A percentile compares a stretch with the other conserved stretches of the same genome.
These are phyloP conservation scores for Pisolithus marmoratus DNA, from an alignment of 768 basidiomycete genomes.

Conservation along the genomic window DNA sequence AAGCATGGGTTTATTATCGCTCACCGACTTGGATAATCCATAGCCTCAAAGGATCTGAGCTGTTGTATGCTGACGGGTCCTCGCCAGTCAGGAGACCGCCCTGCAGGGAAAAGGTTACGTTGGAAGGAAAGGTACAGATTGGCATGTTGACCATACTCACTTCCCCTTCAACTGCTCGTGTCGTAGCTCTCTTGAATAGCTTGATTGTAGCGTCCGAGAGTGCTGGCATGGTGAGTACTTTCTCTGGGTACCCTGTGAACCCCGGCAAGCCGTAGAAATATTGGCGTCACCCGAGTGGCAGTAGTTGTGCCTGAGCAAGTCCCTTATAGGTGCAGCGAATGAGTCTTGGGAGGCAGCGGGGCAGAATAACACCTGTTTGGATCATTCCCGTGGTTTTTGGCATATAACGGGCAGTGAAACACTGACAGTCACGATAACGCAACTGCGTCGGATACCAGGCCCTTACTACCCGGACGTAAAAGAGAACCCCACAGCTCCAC, in stretches of 20 bases:
- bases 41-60: slow-evolving; percentile 62
- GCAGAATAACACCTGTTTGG: too few relatives aligned
- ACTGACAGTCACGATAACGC: too few relatives aligned
- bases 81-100: slow-evolving; percentile 72
- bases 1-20: slow-evolving; percentile 13
- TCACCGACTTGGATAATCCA: slow-evolving; percentile 78
- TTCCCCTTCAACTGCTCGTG: slow-evolving; percentile 20
- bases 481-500: too few relatives aligned
- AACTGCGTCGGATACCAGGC: too few relatives aligned
- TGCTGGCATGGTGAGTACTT: slow-evolving; percentile 26
- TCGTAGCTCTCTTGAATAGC: not conserved
- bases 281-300: too few relatives aligned
- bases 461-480: too few relatives aligned
- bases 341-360: too few relatives aligned
- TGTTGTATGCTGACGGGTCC: slow-evolving; percentile 63
- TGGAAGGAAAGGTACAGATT: not conserved
- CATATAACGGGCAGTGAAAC: too few relatives aligned
- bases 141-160: slow-evolving; percentile 1
- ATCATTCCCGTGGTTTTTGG: too few relatives aligned
- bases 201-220: slow-evolving; percentile 41
- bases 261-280: not conserved
- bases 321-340: too few relatives aligned
- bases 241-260: not conserved
- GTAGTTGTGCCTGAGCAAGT: too few relatives aligned
- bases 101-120: slow-evolving; percentile 29